Evolutionary conservation across 208 protist genomes (phyloP), one percentile per base, ranked within the genome.

Genomic region (Hexamita inflata): DNA sequence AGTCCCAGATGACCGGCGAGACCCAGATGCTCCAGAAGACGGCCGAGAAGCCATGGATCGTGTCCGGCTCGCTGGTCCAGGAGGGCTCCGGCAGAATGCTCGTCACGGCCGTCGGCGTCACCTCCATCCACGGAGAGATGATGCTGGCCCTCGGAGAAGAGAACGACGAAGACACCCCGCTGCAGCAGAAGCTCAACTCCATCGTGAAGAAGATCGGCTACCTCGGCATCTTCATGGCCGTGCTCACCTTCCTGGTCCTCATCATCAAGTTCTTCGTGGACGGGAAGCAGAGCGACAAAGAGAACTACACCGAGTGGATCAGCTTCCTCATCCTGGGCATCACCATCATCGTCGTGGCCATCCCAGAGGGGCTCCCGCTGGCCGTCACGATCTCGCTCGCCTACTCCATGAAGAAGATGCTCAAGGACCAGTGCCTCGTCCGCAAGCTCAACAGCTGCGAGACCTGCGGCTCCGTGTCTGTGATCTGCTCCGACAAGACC

Each of bases 361-460:
- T 97, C 57, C 94, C 93, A 7, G 92, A 97, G 78, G 94, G 94
- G 24, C 81, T 97, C 57, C 93, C 94, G 39, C 83, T 97, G 0
- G 93, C 94, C 0, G 94, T 97, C 15, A 95, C 92, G 58, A 93
- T 97, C 74, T 88, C 92, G 7, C 84, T 97, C 4, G 92, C 94
- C 40, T 97, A 95, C 84, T 93, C 89, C 39, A 93, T 96, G 87
- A 85, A 81, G 64, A 92, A 95, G 81, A 97, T 98, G 94, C 87
- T 95, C 67, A 88, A 94, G 28, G 93, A 97, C 68, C 91, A 96
- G 75, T 95, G 95, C 84, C 86, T 97, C 28, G 94, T 98, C 0
- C 86, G 94, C 66, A 87, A 90, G 39, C 86, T 98, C 49, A 82
- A 82, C 24, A 89, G 93, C 2, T 96, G 92, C 83, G 92, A 96